Percentiles rank a stretch among this genome's conserved stretches.
Evolutionary conservation across 345 rosid genomes (phyloP).

Genomic region (Draba incana): DNA sequence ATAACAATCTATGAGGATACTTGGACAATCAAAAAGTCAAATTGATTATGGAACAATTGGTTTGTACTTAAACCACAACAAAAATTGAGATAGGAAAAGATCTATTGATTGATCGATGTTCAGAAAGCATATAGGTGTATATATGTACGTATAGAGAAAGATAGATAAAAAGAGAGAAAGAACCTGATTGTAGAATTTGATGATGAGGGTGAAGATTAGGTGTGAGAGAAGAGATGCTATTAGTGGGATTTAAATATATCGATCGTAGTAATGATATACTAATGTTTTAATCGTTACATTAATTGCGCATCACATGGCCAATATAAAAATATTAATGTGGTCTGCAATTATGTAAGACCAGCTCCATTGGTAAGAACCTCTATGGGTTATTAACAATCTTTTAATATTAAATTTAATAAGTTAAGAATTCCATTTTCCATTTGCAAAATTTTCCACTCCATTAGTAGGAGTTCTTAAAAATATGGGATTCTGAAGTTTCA

Average conservation of each 20-base stretch:
- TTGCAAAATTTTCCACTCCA: too few species aligned
- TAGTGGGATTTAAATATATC: slow-evolving; percentile 12
- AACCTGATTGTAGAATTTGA: slow-evolving; percentile 27
- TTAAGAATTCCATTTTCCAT: too few species aligned
- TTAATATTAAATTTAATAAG: too few species aligned
- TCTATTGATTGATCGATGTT: background rate
- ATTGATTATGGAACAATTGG: background rate
- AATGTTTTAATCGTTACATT: background rate
- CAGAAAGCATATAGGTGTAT: background rate
- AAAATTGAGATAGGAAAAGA: background rate
- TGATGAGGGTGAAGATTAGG: slow-evolving; percentile 10
- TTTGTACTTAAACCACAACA: background rate
- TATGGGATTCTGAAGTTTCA: too few species aligned
- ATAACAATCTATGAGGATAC: background rate
- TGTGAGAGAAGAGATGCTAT: slow-evolving; percentile 21
- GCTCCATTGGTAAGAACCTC: too few species aligned
- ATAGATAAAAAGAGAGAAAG: slow-evolving; percentile 1
- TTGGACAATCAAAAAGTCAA: slow-evolving; percentile 3
- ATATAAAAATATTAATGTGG: background rate
- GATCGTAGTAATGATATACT: background rate
- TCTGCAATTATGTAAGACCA: slow-evolving; percentile 9
- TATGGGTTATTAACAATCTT: background rate
- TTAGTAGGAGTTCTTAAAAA: too few species aligned
- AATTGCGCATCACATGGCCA: slow-evolving; percentile 11
- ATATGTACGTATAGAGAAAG: background rate